Evolutionary conservation across 2,329 filamentous ascomycete species (phyloP).

Genomic region (Lasiodiplodia sp.): DNA sequence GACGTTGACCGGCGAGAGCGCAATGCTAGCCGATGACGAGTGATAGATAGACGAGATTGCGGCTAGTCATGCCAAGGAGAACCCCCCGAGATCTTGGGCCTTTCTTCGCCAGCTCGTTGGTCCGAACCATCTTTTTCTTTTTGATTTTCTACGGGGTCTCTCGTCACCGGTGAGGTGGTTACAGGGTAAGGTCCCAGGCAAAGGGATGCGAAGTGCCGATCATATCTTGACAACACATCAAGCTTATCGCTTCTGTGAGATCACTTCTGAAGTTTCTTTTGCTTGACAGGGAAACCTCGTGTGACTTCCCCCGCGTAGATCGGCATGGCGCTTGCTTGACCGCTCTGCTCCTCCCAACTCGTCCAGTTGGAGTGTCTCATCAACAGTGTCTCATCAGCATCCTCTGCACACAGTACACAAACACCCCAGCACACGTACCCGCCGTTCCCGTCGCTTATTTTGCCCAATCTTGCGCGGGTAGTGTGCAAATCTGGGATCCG

Average conservation of each 20-base stretch:
- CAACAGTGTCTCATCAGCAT: too few species aligned
- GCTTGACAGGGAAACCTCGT: too few species aligned
- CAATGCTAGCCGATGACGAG: neutral
- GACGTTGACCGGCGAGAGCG: neutral
- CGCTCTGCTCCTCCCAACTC: too few species aligned
- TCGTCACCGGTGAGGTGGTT: neutral
- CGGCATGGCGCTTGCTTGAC: too few species aligned
- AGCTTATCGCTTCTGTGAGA: too few species aligned
- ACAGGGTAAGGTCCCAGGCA: neutral
- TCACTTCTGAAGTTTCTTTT: too few species aligned
- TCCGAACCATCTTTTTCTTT: neutral
- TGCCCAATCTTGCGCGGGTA: too few species aligned
- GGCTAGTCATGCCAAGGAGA: neutral
- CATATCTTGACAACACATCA: neutral
- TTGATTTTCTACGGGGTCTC: neutral
- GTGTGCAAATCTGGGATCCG: too few species aligned
- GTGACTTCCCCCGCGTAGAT: too few species aligned
- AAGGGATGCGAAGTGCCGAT: neutral
- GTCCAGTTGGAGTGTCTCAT: too few species aligned
- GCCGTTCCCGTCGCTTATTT: neutral
- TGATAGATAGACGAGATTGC: constrained; percentile 7
- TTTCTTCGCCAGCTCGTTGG: neutral
- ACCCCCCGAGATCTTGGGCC: neutral
- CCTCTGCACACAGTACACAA: too few species aligned
- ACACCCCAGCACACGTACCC: too few species aligned